Evolutionary conservation across 257 asterid species (phyloP).

Genomic region (Petrea volubilis): DNA sequence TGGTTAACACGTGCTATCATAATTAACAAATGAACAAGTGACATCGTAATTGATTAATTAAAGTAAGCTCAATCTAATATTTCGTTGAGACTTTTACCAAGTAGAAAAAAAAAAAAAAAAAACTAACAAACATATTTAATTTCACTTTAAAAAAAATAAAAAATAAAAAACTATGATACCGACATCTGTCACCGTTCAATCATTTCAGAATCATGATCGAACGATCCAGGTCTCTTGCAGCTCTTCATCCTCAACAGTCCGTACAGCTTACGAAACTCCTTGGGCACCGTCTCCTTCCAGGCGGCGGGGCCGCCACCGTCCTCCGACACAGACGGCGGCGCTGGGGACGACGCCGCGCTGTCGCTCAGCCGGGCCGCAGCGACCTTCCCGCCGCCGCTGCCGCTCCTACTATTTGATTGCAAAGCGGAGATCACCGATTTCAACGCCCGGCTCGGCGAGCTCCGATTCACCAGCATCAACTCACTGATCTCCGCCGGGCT

Average conservation of each 20-base stretch:
- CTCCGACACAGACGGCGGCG: slow-evolving; percentile 38
- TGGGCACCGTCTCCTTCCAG: slow-evolving; percentile 60
- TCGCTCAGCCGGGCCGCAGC: slow-evolving; percentile 30
- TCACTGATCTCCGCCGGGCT: slow-evolving; percentile 71
- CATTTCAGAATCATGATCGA: slow-evolving; percentile 42
- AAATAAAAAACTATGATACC: neutral
- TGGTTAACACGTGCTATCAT: no score
- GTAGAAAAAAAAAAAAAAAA: no score
- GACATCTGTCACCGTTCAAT: slow-evolving; percentile 43
- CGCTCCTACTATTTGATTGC: slow-evolving; percentile 36
- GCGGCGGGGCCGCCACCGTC: slow-evolving; percentile 43
- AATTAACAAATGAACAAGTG: no score
- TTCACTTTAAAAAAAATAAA: neutral
- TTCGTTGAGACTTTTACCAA: no score
- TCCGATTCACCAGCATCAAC: slow-evolving; percentile 56
- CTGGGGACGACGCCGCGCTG: slow-evolving; percentile 40
- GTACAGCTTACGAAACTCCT: slow-evolving; percentile 62
- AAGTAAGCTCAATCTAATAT: no score
- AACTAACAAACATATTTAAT: neutral
- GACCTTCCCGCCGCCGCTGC: slow-evolving; percentile 21
- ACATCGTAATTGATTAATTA: no score
- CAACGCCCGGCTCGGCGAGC: slow-evolving; percentile 69
- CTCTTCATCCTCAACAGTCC: slow-evolving; percentile 62
- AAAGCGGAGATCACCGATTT: slow-evolving; percentile 59
- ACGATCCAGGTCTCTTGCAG: slow-evolving; percentile 50